These are phyloP conservation scores for Xylaria palmicola DNA, from an alignment of 495 filamentous ascomycete genomes.

Conservation along the genomic window DNA sequence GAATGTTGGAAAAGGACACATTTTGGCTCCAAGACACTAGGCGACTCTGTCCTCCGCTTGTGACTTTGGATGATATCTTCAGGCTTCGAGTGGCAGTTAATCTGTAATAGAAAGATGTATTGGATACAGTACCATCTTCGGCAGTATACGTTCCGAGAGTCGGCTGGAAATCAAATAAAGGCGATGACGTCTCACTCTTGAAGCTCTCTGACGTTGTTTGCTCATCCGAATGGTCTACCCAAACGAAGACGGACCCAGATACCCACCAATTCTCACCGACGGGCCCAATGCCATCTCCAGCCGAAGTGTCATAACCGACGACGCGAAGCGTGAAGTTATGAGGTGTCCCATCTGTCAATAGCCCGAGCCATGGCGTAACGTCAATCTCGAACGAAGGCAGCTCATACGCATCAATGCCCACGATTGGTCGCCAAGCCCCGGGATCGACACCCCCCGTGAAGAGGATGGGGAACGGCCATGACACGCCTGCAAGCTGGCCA, in stretches of 20 bases:
- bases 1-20: conserved; percentile 58
- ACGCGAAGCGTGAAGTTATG: conserved; percentile 75
- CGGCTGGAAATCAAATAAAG: conserved; percentile 39
- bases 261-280: conserved; percentile 78
- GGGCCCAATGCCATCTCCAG: conserved; percentile 36
- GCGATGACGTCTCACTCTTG: conserved; percentile 17
- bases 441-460: conserved; percentile 87
- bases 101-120: conserved; percentile 60
- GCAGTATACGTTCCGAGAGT: conserved; percentile 36
- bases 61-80: conserved; percentile 51
- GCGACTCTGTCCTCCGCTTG: conserved; percentile 39
- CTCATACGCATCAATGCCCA: conserved; percentile 83
- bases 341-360: conserved; percentile 60
- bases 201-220: conserved; percentile 50
- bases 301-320: conserved; percentile 58
- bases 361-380: conserved; percentile 72
- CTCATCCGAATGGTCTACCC: conserved; percentile 51
- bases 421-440: conserved; percentile 79
- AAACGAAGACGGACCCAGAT: conserved; percentile 80
- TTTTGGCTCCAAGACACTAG: conserved; percentile 59
- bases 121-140: conserved; percentile 51
- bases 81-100: conserved; percentile 59
- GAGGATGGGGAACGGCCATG: conserved; percentile 83
- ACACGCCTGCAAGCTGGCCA: conserved; percentile 70
- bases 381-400: conserved; percentile 81